A percentile compares a stretch with the other conserved stretches of the same genome.
These are phyloP conservation scores for Amesomyces nigricolor DNA, from an alignment of 2,329 filamentous ascomycete species.

Conservation along the genomic window DNA sequence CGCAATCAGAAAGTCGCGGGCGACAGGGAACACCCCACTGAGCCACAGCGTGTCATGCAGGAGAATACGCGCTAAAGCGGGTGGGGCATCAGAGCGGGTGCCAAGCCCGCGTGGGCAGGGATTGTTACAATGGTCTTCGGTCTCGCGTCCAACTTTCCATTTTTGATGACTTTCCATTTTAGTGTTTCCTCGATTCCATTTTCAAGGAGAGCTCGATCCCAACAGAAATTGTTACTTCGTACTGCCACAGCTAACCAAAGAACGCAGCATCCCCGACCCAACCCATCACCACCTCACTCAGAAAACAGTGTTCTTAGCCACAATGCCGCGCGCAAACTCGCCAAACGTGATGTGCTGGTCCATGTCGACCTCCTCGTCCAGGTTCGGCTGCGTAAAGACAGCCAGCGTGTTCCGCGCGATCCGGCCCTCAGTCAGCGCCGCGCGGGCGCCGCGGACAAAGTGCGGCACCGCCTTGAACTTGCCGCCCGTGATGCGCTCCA, in stretches of 20 bases:
- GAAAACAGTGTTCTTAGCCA: slow-evolving; percentile 52
- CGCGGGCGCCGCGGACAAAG: slow-evolving; percentile 75
- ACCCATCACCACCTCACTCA: slow-evolving; percentile 9
- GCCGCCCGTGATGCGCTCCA: slow-evolving; percentile 87
- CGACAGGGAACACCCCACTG: slow-evolving; percentile 10
- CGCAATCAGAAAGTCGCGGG: background rate
- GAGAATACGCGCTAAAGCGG: background rate
- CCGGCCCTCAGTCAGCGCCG: slow-evolving; percentile 44
- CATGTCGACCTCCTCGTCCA: slow-evolving; percentile 71
- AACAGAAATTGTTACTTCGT: no score
- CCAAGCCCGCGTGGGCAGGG: slow-evolving; percentile 1
- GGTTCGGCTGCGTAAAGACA: slow-evolving; percentile 94
- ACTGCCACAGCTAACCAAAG: no score
- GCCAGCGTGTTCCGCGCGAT: slow-evolving; percentile 84
- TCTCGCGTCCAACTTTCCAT: background rate
- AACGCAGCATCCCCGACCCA: background rate
- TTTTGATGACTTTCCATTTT: no score
- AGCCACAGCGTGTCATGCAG: slow-evolving; percentile 1
- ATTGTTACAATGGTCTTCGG: background rate
- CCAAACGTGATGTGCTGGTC: slow-evolving; percentile 65
- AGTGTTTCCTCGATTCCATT: no score
- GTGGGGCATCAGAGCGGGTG: background rate
- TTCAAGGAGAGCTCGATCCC: no score
- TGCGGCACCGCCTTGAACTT: slow-evolving; percentile 92
- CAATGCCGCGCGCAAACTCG: slow-evolving; percentile 62